Conservation (phyloP, 2,329 filamentous ascomycete genomes). For the Xylariomycetidae sp. region DNA sequence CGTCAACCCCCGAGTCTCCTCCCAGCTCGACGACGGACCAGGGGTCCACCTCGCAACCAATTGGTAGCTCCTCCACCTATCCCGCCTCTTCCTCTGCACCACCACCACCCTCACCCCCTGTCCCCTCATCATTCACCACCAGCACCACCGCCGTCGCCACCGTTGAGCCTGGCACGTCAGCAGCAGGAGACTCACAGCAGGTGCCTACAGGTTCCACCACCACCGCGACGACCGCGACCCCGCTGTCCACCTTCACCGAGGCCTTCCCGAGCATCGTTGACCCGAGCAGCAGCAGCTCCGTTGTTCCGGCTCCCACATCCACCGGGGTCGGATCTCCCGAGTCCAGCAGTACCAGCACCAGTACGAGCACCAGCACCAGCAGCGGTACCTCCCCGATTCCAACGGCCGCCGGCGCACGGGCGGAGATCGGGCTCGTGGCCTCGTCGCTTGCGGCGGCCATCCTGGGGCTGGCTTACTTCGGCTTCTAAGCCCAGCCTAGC, state of each 20-base stretch:
- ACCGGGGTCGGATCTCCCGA: constrained; percentile 6
- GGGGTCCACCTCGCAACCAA: constrained; percentile 2
- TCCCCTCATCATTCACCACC: background rate
- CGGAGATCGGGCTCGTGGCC: constrained; percentile 12
- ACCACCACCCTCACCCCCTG: constrained; percentile 1
- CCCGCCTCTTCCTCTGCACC: constrained; percentile 1
- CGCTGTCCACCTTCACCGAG: too few species aligned
- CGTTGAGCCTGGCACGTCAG: too few species aligned
- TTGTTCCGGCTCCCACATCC: constrained; percentile 5
- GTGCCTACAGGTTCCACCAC: too few species aligned
- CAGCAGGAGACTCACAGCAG: too few species aligned
- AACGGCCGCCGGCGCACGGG: constrained; percentile 10
- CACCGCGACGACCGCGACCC: too few species aligned
- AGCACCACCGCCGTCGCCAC: background rate
- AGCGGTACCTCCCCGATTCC: constrained; percentile 5
- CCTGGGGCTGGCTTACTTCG: constrained; percentile 16
- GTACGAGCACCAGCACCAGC: constrained; percentile 1
- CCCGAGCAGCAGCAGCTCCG: too few species aligned
- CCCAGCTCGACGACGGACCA: background rate
- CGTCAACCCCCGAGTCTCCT: too few species aligned
- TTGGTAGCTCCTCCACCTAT: constrained; percentile 1
- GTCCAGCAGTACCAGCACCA: background rate
- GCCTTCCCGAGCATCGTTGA: too few species aligned
- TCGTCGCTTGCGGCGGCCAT: too few species aligned
- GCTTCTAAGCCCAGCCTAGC: constrained; percentile 19